Conservation (phyloP, 306 rosid genomes). For the Spatholobus suberectus region DNA sequence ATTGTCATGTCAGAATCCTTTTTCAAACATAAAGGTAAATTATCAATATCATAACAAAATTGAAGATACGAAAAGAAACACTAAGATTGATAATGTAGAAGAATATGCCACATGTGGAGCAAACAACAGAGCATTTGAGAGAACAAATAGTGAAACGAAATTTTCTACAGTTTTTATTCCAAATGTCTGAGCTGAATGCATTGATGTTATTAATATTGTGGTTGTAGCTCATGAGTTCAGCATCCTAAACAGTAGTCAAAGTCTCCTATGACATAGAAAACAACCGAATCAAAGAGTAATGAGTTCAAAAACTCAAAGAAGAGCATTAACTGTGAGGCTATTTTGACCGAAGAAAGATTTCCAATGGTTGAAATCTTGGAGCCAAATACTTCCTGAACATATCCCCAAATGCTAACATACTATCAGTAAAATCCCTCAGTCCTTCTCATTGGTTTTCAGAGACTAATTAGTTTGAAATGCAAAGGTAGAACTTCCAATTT, state of each 20-base stretch:
- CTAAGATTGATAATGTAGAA: slow-evolving; percentile 5
- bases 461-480: background rate
- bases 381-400: background rate
- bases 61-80: background rate
- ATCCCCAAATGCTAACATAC: background rate
- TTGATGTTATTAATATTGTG: slow-evolving; percentile 1
- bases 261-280: background rate
- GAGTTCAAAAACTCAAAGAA: background rate
- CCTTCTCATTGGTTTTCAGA: background rate
- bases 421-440: background rate
- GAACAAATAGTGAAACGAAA: background rate
- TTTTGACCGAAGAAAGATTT: background rate
- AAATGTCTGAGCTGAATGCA: background rate
- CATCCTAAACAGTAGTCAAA: background rate
- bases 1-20: background rate
- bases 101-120: background rate
- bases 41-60: background rate
- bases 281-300: background rate
- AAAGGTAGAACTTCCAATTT: background rate
- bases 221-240: background rate
- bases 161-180: background rate
- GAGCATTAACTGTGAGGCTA: background rate
- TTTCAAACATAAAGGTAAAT: background rate
- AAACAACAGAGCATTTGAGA: background rate
- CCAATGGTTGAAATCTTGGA: background rate